Conservation (phyloP, 352 stramenopile genomes). For the Phytophthora sojae region DNA sequence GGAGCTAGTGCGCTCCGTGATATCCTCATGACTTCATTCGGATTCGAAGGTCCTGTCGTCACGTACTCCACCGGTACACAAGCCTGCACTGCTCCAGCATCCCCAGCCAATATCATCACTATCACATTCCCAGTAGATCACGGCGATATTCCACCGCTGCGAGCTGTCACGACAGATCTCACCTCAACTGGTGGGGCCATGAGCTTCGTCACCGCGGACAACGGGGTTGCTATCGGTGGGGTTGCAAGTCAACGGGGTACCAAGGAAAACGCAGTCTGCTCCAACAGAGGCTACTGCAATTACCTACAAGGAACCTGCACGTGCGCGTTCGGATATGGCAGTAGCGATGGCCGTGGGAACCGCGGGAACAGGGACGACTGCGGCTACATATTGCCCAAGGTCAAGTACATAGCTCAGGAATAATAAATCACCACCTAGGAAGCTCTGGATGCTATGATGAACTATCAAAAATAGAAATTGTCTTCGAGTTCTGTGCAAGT, state of each 20-base stretch:
- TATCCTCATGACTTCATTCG: constrained; percentile 56
- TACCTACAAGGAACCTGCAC: constrained; percentile 53
- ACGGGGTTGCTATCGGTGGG: constrained; percentile 45
- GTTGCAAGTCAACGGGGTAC: constrained; percentile 73
- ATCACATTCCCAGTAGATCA: constrained; percentile 64
- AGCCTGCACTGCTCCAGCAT: constrained; percentile 46
- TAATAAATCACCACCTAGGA: constrained; percentile 45
- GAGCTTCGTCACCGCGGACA: constrained; percentile 45
- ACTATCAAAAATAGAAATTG: constrained; percentile 14
- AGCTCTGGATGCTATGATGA: constrained; percentile 43
- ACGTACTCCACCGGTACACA: constrained; percentile 46
- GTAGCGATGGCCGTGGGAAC: constrained; percentile 70
- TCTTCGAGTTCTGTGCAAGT: constrained; percentile 15
- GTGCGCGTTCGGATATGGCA: constrained; percentile 59
- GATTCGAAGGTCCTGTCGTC: constrained; percentile 62
- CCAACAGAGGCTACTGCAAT: constrained; percentile 91
- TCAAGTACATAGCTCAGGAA: neutral
- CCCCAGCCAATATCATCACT: constrained; percentile 57
- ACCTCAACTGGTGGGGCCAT: constrained; percentile 21
- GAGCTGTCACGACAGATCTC: constrained; percentile 46
- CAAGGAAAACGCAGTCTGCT: constrained; percentile 90
- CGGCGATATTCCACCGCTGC: constrained; percentile 56
- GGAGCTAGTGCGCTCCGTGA: constrained; percentile 48
- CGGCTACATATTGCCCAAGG: constrained; percentile 39
- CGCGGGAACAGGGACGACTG: constrained; percentile 70